Evolutionary conservation across 495 filamentous ascomycete genomes (phyloP), one percentile per base, ranked within the genome.

Genomic region (Cercophora scortea): DNA sequence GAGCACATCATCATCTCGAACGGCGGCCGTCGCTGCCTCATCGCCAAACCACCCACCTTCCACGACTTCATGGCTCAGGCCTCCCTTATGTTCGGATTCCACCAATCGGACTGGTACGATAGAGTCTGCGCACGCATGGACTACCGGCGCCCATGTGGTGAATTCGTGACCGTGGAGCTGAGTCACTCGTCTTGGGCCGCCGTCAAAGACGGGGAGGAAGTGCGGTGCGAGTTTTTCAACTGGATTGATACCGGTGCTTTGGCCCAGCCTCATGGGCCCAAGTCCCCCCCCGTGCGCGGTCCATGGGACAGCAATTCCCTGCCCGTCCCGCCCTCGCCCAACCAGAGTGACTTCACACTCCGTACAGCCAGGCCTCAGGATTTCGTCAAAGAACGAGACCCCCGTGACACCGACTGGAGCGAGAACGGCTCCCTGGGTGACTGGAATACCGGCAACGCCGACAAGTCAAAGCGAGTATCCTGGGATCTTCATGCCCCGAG

Each of bases 1-100:
- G 36, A 38, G 9, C 13, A 60, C 57, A 56, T 72, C 67, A 69
- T 69, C 61, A 69, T 64, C 45, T 35, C 11, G 32, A n/a, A 32
- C 36, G 36, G 36, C 36, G 13, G 2, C 13, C 10, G 13, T 3
- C 36, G 13, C 36, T 13, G 13, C 36, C 36, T 38, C 36, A 38
- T 38, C 36, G 36, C 36, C 10, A 38, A 38, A 7, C 36, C 36
- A 7, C 9, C 2, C 36, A 38, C 36, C 2, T 38, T 38, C 13
- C 10, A 38, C 9, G 36, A 13, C 13, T 38, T 38, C 36, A 38
- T 13, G 10, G 36, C 36, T 7, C 36, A 38, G 13, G 36, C 13
- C 36, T 38, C 3, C 13, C 36, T 10, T 3, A 11, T 38, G 10
- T 38, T 38, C 13, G 10, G 36, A 10, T 38, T 38, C 36, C 10